Evolutionary conservation across 2,329 filamentous ascomycete species (phyloP).

Genomic region (Trichoderma simmonsii): DNA sequence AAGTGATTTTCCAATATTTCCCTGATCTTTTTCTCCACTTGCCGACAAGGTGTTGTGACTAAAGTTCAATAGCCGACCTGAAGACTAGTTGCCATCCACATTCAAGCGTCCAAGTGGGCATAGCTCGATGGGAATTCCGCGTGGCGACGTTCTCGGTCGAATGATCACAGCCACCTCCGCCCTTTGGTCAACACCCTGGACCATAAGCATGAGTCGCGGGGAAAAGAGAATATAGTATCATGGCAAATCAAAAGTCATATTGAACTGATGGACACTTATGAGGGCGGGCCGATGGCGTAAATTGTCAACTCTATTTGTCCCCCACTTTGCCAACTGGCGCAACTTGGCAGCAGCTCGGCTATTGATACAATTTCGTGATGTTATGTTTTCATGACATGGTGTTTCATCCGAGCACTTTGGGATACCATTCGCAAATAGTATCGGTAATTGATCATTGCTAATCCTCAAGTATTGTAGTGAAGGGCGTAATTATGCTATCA

Average conservation of each 20-base stretch:
- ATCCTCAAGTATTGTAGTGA: not conserved
- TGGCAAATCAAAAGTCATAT: not conserved
- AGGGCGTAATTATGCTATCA: not conserved
- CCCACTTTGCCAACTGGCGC: not conserved
- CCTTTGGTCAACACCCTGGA: not conserved
- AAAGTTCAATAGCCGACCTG: not conserved
- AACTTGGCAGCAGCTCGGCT: not conserved
- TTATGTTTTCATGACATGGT: not conserved
- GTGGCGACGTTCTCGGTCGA: not conserved
- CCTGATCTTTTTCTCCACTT: not conserved
- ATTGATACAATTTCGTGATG: not conserved
- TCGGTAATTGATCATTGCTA: not conserved
- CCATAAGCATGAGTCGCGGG: not conserved
- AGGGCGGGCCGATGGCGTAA: not conserved
- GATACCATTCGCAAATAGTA: rapidly evolving
- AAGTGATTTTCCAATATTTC: not conserved
- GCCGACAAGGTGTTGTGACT: not conserved
- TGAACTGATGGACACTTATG: not conserved
- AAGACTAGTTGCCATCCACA: not conserved
- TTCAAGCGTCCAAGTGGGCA: not conserved
- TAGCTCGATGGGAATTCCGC: not conserved
- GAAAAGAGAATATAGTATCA: not conserved
- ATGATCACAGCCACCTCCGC: not conserved
- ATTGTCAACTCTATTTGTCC: not conserved
- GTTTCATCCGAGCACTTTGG: not conserved